Base-by-base conservation (phyloP, 2,329 filamentous ascomycete species). In the Alternaria tenuissima region DNA sequence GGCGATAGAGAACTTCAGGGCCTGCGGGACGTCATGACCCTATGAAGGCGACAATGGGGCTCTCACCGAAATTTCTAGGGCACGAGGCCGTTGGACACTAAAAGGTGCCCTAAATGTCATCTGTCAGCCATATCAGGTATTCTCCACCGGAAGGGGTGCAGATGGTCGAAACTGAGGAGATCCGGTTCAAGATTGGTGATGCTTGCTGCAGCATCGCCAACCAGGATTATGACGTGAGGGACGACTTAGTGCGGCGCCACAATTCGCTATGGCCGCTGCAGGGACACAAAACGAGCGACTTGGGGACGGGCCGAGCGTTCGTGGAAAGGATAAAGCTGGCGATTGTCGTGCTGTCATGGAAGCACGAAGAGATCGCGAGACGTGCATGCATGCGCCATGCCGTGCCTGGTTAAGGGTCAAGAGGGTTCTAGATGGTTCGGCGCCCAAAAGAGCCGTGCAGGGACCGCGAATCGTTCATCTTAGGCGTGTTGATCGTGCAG, bases 291-390 rank as follows among this genome's bases (percentile, higher is more conserved):
- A 59, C 49, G 46, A 61, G 59, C 63, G 61, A 68, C 61, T 62
- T 66, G 59, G 68, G 53, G 63, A 61, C 65, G 68, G 68, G 58
- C 69, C 67, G 68, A 63, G 57, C 56, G 58, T 60, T 55, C 55
- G 60, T 55, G 52, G 43, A 30, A 38, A 39, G 46, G 34, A 55
- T 26, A 47, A 58, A 36, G 26, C 52, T 59, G 46, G 64, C 72
- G 72, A 74, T 75, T 66, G 61, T 66, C 62, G 65, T 65, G 68
- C 54, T 66, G 64, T 71, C 69, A 73, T 72, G 54, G 67, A 68
- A 65, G 49, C 57, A 44, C 59, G 52, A 53, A 53, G 56, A 55
- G 72, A 76, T 76, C 73, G 73, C 66, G 69, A 71, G 64, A 52
- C 58, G 30, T 48, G 53, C 39, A 26, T 36, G 55, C 44, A 64